These are phyloP conservation scores for Rhexocercosporidium sp. DNA, from an alignment of 2,329 filamentous ascomycete genomes.

Conservation along the genomic window DNA sequence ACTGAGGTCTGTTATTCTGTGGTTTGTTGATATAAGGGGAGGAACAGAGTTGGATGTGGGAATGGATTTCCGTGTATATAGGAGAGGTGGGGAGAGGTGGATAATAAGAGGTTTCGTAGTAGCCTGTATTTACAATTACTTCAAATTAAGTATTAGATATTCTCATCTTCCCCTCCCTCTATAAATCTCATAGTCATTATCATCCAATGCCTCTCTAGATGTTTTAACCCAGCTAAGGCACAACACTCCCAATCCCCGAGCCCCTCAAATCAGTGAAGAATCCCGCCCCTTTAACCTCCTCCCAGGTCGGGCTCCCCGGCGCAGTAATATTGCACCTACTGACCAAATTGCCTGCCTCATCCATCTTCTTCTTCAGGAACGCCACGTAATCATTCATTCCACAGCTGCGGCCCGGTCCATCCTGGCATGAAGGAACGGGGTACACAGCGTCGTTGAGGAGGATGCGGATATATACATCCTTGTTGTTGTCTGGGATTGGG, in stretches of 20 bases:
- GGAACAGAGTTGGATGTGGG: too few species aligned
- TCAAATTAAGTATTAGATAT: not conserved
- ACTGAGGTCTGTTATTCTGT: not conserved
- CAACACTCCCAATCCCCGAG: constrained; percentile 28
- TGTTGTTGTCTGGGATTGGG: constrained; percentile 27
- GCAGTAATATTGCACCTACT: constrained; percentile 47
- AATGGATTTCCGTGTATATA: too few species aligned
- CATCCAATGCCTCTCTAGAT: not conserved
- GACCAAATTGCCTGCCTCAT: constrained; percentile 26
- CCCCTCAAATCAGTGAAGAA: constrained; percentile 53
- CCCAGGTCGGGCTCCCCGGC: constrained; percentile 45
- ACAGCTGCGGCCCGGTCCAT: constrained; percentile 61
- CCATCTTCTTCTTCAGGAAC: constrained; percentile 20
- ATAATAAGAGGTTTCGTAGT: too few species aligned
- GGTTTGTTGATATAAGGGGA: not conserved
- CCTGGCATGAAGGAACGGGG: constrained; percentile 58
- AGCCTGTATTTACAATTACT: not conserved
- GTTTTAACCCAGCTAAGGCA: constrained; percentile 19
- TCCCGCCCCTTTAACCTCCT: constrained; percentile 51
- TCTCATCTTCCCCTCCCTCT: not conserved
- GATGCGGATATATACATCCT: constrained; percentile 58
- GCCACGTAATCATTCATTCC: constrained; percentile 43
- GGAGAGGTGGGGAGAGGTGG: too few species aligned
- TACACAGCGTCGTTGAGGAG: constrained; percentile 68
- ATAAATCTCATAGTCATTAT: not conserved